Conservation (phyloP, 768 basidiomycete genomes). For the Imleria badia region DNA sequence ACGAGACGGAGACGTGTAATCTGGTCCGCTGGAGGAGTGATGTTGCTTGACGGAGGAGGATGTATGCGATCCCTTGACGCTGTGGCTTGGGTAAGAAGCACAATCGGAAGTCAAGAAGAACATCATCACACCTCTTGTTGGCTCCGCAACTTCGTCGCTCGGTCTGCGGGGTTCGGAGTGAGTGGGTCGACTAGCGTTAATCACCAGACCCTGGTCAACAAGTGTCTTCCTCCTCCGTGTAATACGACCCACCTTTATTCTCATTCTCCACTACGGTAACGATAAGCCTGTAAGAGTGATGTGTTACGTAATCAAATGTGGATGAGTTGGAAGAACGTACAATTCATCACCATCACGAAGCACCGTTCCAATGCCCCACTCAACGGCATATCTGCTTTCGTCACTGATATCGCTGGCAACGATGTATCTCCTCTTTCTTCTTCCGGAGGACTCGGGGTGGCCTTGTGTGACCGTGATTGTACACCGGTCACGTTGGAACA, state of each 20-base stretch:
- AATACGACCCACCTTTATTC: conserved; percentile 60
- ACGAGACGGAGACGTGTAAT: conserved; percentile 81
- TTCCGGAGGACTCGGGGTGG: conserved; percentile 60
- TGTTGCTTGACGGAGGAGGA: conserved; percentile 87
- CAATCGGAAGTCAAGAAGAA: conserved; percentile 1
- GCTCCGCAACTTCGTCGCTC: conserved; percentile 73
- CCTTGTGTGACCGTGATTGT: conserved; percentile 90
- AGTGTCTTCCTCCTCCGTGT: background rate
- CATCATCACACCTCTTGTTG: conserved; percentile 79
- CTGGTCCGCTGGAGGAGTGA: conserved; percentile 87
- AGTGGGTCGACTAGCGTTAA: conserved; percentile 57
- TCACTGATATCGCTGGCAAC: conserved; percentile 95
- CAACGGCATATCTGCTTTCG: conserved; percentile 91
- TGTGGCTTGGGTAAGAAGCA: conserved; percentile 30
- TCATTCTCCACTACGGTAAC: conserved; percentile 94
- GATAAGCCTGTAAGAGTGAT: conserved; percentile 51
- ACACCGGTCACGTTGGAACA: conserved; percentile 90
- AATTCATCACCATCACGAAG: conserved; percentile 92
- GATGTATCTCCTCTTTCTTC: conserved; percentile 68
- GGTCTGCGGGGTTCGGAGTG: conserved; percentile 71
- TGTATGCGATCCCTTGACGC: conserved; percentile 88
- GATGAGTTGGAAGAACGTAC: conserved; percentile 33
- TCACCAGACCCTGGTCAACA: background rate
- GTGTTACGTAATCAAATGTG: background rate
- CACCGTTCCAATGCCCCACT: conserved; percentile 98